Conservation (phyloP, 441 rosid species). For the Populus hybrid region DNA sequence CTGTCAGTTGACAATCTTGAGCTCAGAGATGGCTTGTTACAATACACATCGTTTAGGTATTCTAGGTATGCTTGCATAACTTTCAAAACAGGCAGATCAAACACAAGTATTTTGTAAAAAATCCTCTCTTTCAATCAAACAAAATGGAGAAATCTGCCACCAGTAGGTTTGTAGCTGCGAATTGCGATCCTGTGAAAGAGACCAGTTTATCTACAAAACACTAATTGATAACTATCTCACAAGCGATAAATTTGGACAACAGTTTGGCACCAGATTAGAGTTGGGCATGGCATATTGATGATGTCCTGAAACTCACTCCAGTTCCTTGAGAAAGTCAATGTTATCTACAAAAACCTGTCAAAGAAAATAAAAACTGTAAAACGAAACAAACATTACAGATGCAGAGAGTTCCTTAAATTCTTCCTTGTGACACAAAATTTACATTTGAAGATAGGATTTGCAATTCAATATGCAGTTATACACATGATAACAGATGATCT, state of each 20-base stretch:
- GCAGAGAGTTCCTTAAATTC: neutral
- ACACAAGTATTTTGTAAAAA: neutral
- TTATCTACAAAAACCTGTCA: constrained; percentile 86
- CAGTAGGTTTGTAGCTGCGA: constrained; percentile 17
- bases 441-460: neutral
- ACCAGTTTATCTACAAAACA: constrained; percentile 34
- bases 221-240: constrained; percentile 4
- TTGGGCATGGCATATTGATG: neutral
- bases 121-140: neutral
- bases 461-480: neutral
- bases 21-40: neutral
- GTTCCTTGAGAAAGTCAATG: constrained; percentile 72
- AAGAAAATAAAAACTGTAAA: neutral
- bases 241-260: neutral
- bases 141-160: constrained; percentile 1
- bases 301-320: constrained; percentile 52
- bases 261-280: neutral
- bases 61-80: neutral
- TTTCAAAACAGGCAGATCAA: neutral
- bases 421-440: neutral
- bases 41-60: neutral
- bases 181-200: constrained; percentile 4
- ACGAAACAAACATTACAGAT: neutral
- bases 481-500: neutral
- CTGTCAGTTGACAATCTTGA: neutral